Evolutionary conservation across 73 alveolate genomes (phyloP), one percentile per base, ranked within the genome.

Genomic region (Breviolum minutum): DNA sequence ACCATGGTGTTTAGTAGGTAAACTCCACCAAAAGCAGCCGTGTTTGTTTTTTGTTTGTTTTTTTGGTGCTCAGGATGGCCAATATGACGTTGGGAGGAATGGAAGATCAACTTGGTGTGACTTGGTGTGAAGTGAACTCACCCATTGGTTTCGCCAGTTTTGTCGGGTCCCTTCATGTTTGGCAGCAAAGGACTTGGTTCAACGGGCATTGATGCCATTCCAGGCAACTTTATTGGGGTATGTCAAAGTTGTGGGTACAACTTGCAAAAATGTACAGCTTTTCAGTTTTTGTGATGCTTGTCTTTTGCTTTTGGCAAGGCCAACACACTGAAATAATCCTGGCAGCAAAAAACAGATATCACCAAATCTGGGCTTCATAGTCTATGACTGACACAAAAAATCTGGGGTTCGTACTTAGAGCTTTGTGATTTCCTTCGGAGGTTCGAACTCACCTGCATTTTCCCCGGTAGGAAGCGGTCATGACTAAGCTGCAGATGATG

Each of bases 401-500:
- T n/a, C n/a, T n/a, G 54, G 0, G 54, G 3, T 40, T 40, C 54
- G 54, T 40, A 40, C 54, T 40, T 3, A 40, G 54, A 40, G 54
- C 54, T 40, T 40, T 40, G 54, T 40, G 54, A 40, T 40, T 40
- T 40, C 5, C 54, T 40, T 40, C 54, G n/a, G n/a, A n/a, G 17
- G 82, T n/a, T 20, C 82, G 26, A 71, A 71, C 8, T 13, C 74
- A 11, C 11, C 11, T 66, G 74, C 17, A 20, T 32, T 8, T 84
- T 63, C 77, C 77, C 29, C 71, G 80, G 68, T 74, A 91, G 97
- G 97, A 91, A 12, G 40, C 63, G 63, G 88, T 91, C 60, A 91
- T 91, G 97, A 71, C 88, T 5, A 91, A 74, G 97, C 60, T 91
- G 30, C 89, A 91, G 80, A 91, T 91, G 97, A 91, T 91, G 97